Evolutionary conservation across 1,139 yeast species (phyloP).

Genomic region (Hansenula lynferdii): DNA sequence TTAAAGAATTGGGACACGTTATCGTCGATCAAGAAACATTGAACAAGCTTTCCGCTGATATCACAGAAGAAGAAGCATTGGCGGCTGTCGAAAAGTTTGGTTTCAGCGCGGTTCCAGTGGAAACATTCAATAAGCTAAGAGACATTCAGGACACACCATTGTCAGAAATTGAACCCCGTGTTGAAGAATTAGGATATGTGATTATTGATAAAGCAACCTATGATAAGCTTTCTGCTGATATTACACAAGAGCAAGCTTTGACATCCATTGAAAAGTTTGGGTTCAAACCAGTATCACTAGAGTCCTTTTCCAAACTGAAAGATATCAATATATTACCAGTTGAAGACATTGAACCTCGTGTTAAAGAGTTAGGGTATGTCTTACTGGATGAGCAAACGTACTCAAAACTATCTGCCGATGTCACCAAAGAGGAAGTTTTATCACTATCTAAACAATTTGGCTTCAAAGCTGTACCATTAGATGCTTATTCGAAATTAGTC

Average conservation of each 20-base stretch:
- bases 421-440: conserved; percentile 20
- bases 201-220: conserved; percentile 10
- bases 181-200: conserved; percentile 8
- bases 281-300: no score
- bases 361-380: neutral
- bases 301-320: neutral
- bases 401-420: conserved; percentile 10
- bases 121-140: neutral
- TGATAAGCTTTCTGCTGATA: conserved; percentile 10
- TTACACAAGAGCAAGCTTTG: no score
- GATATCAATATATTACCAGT: neutral
- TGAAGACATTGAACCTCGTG: neutral
- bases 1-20: neutral
- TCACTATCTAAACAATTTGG: conserved; percentile 16
- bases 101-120: no score
- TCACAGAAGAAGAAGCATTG: no score
- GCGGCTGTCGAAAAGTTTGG: no score
- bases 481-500: conserved; percentile 21
- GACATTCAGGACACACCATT: neutral
- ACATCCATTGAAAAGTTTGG: no score
- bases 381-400: no score
- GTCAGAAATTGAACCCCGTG: neutral
- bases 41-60: no score
- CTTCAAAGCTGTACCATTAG: conserved; percentile 21
- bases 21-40: neutral